phyloP scores from a whole-genome alignment of 768 basidiomycete genomes.

The Leccinum aurantiacum region DNA sequence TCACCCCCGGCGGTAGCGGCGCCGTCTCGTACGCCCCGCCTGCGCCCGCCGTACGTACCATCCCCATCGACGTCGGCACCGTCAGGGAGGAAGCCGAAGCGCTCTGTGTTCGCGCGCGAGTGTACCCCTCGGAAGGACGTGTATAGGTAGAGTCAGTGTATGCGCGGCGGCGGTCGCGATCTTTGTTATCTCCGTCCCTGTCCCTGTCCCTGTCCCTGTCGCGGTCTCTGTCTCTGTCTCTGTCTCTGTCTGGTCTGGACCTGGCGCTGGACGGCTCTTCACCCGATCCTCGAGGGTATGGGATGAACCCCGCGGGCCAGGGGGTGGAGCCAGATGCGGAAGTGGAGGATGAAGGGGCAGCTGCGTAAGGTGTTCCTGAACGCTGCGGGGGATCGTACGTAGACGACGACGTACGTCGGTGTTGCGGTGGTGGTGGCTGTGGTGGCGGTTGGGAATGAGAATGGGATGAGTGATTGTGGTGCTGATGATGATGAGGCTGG shows the following conservation, averaged over 20 bases:
- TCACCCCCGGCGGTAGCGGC: conserved; percentile 28
- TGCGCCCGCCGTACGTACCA: background rate
- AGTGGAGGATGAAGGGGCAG: background rate
- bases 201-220: background rate
- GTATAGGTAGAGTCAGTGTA: background rate
- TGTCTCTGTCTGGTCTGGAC: background rate
- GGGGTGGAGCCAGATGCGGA: background rate
- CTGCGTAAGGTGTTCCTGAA: conserved; percentile 13
- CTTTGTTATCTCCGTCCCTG: background rate
- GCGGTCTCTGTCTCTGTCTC: background rate
- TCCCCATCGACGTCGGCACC: background rate
- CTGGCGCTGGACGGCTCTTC: background rate
- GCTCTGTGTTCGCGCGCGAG: conserved; percentile 15
- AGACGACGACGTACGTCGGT: background rate
- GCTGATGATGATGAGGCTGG: background rate
- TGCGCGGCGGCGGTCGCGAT: conserved; percentile 4
- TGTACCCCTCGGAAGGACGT: conserved; percentile 1
- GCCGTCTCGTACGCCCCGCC: conserved; percentile 22
- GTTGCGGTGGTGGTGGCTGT: background rate
- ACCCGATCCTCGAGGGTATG: conserved; percentile 6
- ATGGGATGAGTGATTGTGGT: background rate
- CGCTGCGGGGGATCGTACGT: conserved; percentile 4
- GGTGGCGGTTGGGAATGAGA: background rate
- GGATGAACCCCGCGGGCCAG: conserved; percentile 24
- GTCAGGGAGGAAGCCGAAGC: conserved; percentile 6